Evolutionary conservation across 331 rosid genomes (phyloP), one percentile per base, ranked within the genome.

Genomic region (Malus hybrid): DNA sequence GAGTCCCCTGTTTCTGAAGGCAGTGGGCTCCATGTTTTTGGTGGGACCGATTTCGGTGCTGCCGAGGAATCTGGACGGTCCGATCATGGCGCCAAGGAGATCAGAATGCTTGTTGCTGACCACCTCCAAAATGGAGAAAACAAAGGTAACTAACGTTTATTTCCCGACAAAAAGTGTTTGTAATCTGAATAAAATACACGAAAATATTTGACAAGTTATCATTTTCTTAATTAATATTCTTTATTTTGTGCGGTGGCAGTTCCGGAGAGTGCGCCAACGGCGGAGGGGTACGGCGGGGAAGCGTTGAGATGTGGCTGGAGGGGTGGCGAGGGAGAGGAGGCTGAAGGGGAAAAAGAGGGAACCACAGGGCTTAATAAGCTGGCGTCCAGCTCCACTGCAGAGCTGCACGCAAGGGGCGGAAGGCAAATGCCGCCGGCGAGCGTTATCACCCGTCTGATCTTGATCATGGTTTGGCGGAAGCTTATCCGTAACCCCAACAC

Each of bases 401-500:
- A 92, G 85, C 87, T 88, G 22, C 97, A 95, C 82, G 82, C 91
- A 0, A 90, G 84, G 72, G 77, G 39, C 0, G 14, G 76, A 2
- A 95, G 88, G 79, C 92, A 92, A 83, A 85, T 95, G 99, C 99
- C 99, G 50, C 97, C 99, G 73, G 96, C 99, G 29, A 95, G 93
- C 68, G 99, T 95, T 2, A 92, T 95, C 93, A 95, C 99, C 10
- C 96, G 97, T 65, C 81, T 95, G 76, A 95, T 95, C 71, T 65
- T 95, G 62, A 95, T 95, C 80, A 95, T 92, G 99, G 99, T 95
- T 55, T 92, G 97, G 99, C 73, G 99, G 48, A 95, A 92, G 84
- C 97, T 95, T 22, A 95, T 95, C 85, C 89, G 99, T 12, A 95
- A 95, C 63, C 99, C 99, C 29, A 95, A 92, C 91, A 92, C 99